Conservation (phyloP, 805 yeast genomes). For the Starmerella cellae region DNA sequence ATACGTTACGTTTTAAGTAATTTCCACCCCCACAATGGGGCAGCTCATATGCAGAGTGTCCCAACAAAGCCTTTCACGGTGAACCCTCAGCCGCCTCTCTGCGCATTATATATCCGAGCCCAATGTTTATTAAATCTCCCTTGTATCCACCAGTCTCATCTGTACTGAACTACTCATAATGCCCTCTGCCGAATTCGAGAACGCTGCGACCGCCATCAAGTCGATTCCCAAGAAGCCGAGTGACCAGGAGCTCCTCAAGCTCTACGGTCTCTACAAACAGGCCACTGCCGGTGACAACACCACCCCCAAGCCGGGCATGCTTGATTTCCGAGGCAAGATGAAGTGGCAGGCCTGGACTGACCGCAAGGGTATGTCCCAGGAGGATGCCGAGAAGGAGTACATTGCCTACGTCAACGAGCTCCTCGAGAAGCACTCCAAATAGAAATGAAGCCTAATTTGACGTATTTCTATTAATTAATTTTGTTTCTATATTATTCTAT, state of each 20-base stretch:
- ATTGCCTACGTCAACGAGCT: slow-evolving; percentile 28
- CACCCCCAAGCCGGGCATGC: slow-evolving; percentile 77
- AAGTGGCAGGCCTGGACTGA: slow-evolving; percentile 97
- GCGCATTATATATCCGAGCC: too few species aligned
- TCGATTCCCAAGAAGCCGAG: slow-evolving; percentile 60
- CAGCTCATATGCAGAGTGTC: too few species aligned
- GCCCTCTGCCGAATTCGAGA: slow-evolving; percentile 31
- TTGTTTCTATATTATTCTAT: background rate
- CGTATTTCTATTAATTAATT: background rate
- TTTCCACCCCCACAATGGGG: too few species aligned
- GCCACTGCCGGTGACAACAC: slow-evolving; percentile 92
- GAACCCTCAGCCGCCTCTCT: too few species aligned
- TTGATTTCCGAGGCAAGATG: slow-evolving; percentile 88
- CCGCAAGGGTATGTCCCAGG: slow-evolving; percentile 67
- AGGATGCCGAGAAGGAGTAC: slow-evolving; percentile 74
- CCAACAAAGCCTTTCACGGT: too few species aligned
- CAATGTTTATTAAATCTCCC: too few species aligned
- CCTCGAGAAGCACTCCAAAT: slow-evolving; percentile 11
- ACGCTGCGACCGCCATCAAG: slow-evolving; percentile 63
- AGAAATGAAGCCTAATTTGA: background rate
- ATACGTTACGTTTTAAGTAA: too few species aligned
- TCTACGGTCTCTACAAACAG: slow-evolving; percentile 91
- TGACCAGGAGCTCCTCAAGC: slow-evolving; percentile 73
- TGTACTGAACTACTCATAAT: too few species aligned
- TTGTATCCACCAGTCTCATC: too few species aligned